Base-by-base conservation (phyloP, 2,329 filamentous ascomycete species). In the Cladosporium sp. region DNA sequence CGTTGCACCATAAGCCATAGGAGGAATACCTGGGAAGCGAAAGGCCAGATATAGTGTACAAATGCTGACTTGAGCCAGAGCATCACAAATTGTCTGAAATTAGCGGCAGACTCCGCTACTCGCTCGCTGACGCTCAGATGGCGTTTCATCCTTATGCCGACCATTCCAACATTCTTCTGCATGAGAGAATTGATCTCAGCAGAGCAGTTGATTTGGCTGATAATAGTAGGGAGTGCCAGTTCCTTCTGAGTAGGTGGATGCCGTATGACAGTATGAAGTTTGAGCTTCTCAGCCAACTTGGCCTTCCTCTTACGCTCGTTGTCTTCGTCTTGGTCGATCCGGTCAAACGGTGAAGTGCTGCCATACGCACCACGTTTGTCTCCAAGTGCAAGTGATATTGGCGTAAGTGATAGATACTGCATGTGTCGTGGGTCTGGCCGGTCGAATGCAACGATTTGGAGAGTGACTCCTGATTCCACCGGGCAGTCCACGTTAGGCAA, bases 191-290 rank as follows among this genome's bases (percentile, higher is more conserved):
- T 88, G 59, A 99, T 81, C 73, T 99, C 95, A 78, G 88, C 92
- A 0, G 92, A 91, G 81, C 94, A 99, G 70, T 99, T 99, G 72
- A 97, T 88, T 75, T 97, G 93, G 67, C 92, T 91, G 65, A 97
- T 84, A 60, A 97, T 92, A 59, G 85, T 85, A 4, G 88, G 83
- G 30, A 99, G 78, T 1, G 89, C 88, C 62, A 85, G 83, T 72
- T 99, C 94, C 68, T 96, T 93, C 60, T 87, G 84, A 1, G 93
- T 94, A 2, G 87, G 84, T 2, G 84, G 77, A 69, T 89, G 89
- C 64, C 86, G 86, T 56, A 89, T 79, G 4, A 99, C 91, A 1
- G 89, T 93, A 73, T 99, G 95, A 63, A 91, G 82, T 69, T 88
- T 91, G 51, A 97, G 77, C 74, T 97, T 97, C 65, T 96, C 86